Base-by-base conservation (phyloP, 306 rosid species). In the Vigna nakashimae region DNA sequence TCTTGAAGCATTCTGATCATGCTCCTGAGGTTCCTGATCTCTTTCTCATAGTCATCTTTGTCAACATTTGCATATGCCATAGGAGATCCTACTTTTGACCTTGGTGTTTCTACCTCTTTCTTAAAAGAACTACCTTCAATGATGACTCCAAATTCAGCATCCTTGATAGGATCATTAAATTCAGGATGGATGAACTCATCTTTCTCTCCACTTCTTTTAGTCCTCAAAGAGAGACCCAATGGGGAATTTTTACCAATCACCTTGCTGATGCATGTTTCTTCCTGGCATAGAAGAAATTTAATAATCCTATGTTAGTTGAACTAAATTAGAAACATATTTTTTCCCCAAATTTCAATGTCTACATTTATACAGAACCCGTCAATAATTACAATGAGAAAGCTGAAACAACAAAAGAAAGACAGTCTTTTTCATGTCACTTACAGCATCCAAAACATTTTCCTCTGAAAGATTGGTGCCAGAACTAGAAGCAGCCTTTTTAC, bases 1-100 rank as follows among this genome's bases (percentile, higher is more conserved):
- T 92, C 98, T 80, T 81, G 88, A 82, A 91, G 97, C 49, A 75
- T 75, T 76, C 87, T 84, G 59, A 96, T 81, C 86, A 68, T 89
- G 84, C 62, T 86, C 81, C 79, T 89, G 4, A 96, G 94, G 28
- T 85, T 78, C 67, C 79, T 77, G 69, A 89, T 82, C 80, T 96
- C 98, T 74, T 82, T 85, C 80, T 87, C 97, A 69, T 89, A 71
- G 2, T 84, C 96, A 40, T 86, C 94, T 30, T 74, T 83, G 38
- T 89, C 89, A 48, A 6, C 9, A 40, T 49, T 43, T 66, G 71
- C 30, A 81, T 74, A 75, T 7, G 84, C 85, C 48, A 56, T 72
- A 42, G 96, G 86, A 79, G 86, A 82, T 60, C 68, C 87, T 58
- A 56, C 32, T 65, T 64, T 71, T 42, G 81, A 84, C 73, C 84